Conservation (phyloP, 306 rosid genomes). For the Gillenia trifoliata region DNA sequence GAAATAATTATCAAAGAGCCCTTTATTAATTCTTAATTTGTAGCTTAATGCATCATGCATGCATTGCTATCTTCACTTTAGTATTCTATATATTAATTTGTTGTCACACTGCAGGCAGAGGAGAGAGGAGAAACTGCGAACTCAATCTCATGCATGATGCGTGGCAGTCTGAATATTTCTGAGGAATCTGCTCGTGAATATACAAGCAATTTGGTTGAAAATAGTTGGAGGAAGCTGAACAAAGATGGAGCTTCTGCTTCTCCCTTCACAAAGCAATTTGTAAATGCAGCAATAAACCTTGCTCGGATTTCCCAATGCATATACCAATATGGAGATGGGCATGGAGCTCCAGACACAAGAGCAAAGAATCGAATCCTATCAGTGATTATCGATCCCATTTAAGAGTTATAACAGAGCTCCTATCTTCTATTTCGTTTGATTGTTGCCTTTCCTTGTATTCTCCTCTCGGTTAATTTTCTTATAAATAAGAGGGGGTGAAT, state of each 20-base stretch:
- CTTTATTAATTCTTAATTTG: too few species aligned
- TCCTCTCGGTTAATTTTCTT: too few species aligned
- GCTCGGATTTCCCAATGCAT: too few species aligned
- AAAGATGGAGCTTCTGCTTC: conserved; percentile 18
- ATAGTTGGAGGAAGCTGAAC: conserved; percentile 49
- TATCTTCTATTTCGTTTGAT: too few species aligned
- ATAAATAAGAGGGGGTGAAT: too few species aligned
- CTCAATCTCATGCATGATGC: conserved; percentile 38
- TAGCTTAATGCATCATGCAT: too few species aligned
- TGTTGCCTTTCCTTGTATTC: too few species aligned
- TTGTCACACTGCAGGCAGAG: conserved; percentile 30
- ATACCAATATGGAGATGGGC: conserved; percentile 56
- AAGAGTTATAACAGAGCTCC: background rate
- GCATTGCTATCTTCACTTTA: background rate
- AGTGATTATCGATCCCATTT: conserved; percentile 41
- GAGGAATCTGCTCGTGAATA: conserved; percentile 23
- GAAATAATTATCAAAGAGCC: too few species aligned
- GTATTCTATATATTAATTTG: too few species aligned
- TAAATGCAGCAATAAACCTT: conserved; percentile 24
- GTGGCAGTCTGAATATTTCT: background rate
- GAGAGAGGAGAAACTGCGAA: conserved; percentile 48
- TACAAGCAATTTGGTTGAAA: conserved; percentile 20
- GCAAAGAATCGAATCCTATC: conserved; percentile 26
- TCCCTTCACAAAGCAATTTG: conserved; percentile 33
- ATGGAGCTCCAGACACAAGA: conserved; percentile 33